A percentile compares a stretch with the other conserved stretches of the same genome.
Evolutionary conservation across 2,329 filamentous ascomycete genomes (phyloP).

Genomic region (Myrmaecium sp.): DNA sequence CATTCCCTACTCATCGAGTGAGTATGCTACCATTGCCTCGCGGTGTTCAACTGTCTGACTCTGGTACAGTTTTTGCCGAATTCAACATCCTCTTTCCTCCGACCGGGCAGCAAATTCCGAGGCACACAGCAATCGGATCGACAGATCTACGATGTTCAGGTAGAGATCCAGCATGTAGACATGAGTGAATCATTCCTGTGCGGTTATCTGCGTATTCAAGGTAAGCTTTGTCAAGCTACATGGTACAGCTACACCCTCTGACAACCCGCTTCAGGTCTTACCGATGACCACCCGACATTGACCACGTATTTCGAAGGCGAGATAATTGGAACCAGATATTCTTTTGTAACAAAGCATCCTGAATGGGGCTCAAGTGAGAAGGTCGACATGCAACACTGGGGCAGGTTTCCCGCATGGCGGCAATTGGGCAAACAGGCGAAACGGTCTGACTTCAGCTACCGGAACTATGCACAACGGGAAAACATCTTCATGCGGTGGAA

Average conservation of each 20-base stretch:
- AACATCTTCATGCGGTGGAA: constrained; percentile 99
- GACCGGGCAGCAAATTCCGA: constrained; percentile 71
- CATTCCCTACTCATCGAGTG: constrained; percentile 18
- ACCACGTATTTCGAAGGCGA: constrained; percentile 98
- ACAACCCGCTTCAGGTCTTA: constrained; percentile 47
- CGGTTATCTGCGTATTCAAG: constrained; percentile 90
- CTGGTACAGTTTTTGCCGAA: constrained; percentile 48
- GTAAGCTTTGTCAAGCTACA: constrained; percentile 30
- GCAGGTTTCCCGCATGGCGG: constrained; percentile 71
- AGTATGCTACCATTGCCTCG: constrained; percentile 6
- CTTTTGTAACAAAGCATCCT: constrained; percentile 78
- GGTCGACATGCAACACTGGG: constrained; percentile 86
- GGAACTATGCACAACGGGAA: constrained; percentile 60
- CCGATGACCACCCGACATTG: constrained; percentile 88
- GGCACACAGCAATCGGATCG: constrained; percentile 88
- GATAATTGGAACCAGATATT: constrained; percentile 88
- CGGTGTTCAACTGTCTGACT: background rate
- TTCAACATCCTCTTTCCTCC: constrained; percentile 71
- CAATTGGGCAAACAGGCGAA: constrained; percentile 52
- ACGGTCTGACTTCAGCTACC: constrained; percentile 40
- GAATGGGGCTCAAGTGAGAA: constrained; percentile 87
- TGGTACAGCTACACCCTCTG: constrained; percentile 2
- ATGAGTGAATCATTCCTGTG: constrained; percentile 88
- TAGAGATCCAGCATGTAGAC: constrained; percentile 93
- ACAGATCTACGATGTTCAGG: constrained; percentile 86